Base-by-base conservation (phyloP, 805 yeast species). In the Candida vaughaniae region DNA sequence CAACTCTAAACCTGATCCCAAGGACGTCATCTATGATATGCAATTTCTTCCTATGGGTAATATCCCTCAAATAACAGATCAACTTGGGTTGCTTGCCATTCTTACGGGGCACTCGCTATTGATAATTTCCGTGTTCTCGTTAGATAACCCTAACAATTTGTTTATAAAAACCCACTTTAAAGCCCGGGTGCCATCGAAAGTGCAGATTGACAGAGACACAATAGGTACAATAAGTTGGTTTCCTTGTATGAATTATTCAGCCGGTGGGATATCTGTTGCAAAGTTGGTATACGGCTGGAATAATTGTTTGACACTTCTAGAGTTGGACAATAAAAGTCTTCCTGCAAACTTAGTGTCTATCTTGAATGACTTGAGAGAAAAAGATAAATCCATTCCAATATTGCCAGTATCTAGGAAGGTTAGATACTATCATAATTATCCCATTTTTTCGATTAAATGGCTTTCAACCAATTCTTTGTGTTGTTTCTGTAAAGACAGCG, bases 261-360 rank as follows among this genome's bases (percentile, higher is more conserved):
- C 51, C 19, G 49, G 57, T 6, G 33, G 39, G n/a, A 17, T 48
- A 23, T 15, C 38, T 28, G 52, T 48, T 47, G 51, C 87, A 0
- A 60, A 70, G 41, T 55, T 86, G 28, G 90, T 85, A 0, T 85
- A 80, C 45, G 68, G 85, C 25, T 84, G 88, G 84, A 66, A 77
- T n/a, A 78, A 80, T 41, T 64, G 69, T 6, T 48, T 85, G 36
- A 77, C 80, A 0, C 50, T 86, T 1, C 46, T 81, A 6, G 82
- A 80, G 37, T 56, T 82, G 2, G 57, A 54, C 14, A 55, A 65
- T 36, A 65, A 64, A 9, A 53, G 58, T 5, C 55, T 64, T 10
- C 66, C 70, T 0, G 14, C 38, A 0, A 60, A 64, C 44, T 46
- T 62, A n/a, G 18, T 40, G 10, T 32, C 31, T 3, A 49, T 58